Percentiles rank a stretch among this genome's conserved stretches.
Evolutionary conservation across 1,284 basidiomycete genomes (phyloP).

Genomic region (Austroboletus niveus): DNA sequence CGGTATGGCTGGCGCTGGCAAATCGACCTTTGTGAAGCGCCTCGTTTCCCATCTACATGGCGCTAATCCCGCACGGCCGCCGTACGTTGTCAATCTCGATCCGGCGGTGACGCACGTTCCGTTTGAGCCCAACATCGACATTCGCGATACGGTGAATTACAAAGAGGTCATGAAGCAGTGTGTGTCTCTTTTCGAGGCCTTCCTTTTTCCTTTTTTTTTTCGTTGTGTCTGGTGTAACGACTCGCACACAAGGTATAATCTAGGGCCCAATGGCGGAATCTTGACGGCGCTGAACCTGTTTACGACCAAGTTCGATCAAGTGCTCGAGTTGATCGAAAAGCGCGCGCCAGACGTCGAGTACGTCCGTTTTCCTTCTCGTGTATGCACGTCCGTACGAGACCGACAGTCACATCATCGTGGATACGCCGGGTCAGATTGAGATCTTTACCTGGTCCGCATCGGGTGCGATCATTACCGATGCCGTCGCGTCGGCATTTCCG

Average conservation of each 20-base stretch:
- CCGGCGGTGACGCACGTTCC: constrained; percentile 91
- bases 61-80: constrained; percentile 59
- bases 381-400: no score
- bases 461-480: constrained; percentile 97
- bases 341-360: constrained; percentile 85
- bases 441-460: constrained; percentile 99
- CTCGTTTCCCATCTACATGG: constrained; percentile 84
- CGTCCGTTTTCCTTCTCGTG: constrained; percentile 30
- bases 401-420: constrained; percentile 85
- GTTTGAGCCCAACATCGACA: constrained; percentile 97
- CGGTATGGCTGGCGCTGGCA: constrained; percentile 94
- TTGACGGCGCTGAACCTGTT: constrained; percentile 96
- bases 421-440: constrained; percentile 99
- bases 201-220: neutral
- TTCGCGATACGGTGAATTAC: constrained; percentile 97
- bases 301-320: constrained; percentile 99
- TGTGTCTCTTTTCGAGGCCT: constrained; percentile 39
- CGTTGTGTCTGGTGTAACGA: constrained; percentile 9
- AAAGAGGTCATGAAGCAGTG: constrained; percentile 99
- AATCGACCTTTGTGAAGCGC: constrained; percentile 95
- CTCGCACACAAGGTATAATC: constrained; percentile 73
- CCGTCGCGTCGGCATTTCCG: constrained; percentile 91
- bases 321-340: constrained; percentile 90
- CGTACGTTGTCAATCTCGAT: constrained; percentile 97
- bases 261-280: constrained; percentile 98